Evolutionary conservation across 2,329 filamentous ascomycete species (phyloP).

Genomic region (Stenocarpella maydis): DNA sequence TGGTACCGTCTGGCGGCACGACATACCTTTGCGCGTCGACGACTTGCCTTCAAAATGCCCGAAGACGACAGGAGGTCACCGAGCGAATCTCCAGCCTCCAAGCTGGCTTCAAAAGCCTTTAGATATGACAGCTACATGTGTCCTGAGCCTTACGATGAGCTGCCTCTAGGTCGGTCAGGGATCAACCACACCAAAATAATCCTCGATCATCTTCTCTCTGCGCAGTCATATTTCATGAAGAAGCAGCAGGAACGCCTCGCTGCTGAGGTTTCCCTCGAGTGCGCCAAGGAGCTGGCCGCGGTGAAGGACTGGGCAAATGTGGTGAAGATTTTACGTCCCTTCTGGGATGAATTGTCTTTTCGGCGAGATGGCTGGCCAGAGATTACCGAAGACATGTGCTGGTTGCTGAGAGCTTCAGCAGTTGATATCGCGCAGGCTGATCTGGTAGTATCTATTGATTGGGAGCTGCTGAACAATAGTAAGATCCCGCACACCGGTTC

Average conservation of each 20-base stretch:
- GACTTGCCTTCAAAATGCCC: constrained; percentile 63
- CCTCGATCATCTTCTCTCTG: constrained; percentile 59
- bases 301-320: constrained; percentile 61
- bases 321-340: constrained; percentile 60
- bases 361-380: constrained; percentile 67
- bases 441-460: constrained; percentile 68
- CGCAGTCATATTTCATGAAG: constrained; percentile 62
- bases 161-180: constrained; percentile 57
- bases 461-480: constrained; percentile 70
- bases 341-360: constrained; percentile 66
- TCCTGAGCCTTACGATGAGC: constrained; percentile 68
- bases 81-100: constrained; percentile 55
- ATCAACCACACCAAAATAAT: constrained; percentile 66
- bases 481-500: constrained; percentile 44
- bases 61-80: constrained; percentile 66
- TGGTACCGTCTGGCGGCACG: constrained; percentile 70
- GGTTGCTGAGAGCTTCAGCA: constrained; percentile 67
- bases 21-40: constrained; percentile 62
- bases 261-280: constrained; percentile 65
- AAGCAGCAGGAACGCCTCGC: constrained; percentile 61
- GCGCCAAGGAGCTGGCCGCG: constrained; percentile 62
- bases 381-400: constrained; percentile 67
- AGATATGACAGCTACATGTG: constrained; percentile 74
- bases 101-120: constrained; percentile 59
- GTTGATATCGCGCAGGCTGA: constrained; percentile 59